Conservation (phyloP, 1,284 basidiomycete genomes). For the Rhodotorula sp. region DNA sequence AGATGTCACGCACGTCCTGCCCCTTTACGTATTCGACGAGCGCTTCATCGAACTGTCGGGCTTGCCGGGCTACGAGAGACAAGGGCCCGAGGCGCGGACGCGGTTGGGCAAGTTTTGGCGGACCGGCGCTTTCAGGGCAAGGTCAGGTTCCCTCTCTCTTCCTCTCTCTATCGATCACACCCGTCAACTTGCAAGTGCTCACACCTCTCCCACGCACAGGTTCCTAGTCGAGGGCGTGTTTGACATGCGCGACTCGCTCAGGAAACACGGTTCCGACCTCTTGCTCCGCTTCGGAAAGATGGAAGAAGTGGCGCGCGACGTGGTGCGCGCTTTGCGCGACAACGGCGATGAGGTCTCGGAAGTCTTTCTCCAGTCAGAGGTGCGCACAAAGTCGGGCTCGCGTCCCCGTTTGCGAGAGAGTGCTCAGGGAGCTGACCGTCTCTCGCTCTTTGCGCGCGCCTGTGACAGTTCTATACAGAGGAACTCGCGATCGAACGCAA, state of each 20-base stretch:
- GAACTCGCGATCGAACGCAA: conserved; percentile 42
- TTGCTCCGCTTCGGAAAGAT: conserved; percentile 55
- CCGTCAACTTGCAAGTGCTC: too few species aligned
- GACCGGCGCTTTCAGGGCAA: conserved; percentile 51
- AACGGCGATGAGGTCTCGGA: conserved; percentile 51
- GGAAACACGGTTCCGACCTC: conserved; percentile 52
- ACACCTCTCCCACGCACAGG: conserved; percentile 35
- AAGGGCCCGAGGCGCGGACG: conserved; percentile 48
- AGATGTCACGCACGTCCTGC: conserved; percentile 54
- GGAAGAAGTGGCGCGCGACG: conserved; percentile 50
- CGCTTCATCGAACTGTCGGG: conserved; percentile 55
- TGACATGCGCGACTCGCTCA: conserved; percentile 52
- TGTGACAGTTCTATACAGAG: conserved; percentile 45
- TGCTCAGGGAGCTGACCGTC: background rate
- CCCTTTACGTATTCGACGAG: conserved; percentile 58
- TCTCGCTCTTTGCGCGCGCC: background rate
- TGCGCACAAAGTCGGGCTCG: conserved; percentile 39
- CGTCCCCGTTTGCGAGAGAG: background rate
- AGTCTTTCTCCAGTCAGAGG: conserved; percentile 54
- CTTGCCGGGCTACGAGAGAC: conserved; percentile 50
- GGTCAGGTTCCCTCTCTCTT: conserved; percentile 34
- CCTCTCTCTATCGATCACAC: too few species aligned
- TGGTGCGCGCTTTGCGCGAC: conserved; percentile 50
- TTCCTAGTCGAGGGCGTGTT: conserved; percentile 57
- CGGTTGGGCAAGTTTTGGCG: conserved; percentile 55